Evolutionary conservation across 371 early-diverging fungal genomes (phyloP).

Genomic region (Blakeslea trispora): DNA sequence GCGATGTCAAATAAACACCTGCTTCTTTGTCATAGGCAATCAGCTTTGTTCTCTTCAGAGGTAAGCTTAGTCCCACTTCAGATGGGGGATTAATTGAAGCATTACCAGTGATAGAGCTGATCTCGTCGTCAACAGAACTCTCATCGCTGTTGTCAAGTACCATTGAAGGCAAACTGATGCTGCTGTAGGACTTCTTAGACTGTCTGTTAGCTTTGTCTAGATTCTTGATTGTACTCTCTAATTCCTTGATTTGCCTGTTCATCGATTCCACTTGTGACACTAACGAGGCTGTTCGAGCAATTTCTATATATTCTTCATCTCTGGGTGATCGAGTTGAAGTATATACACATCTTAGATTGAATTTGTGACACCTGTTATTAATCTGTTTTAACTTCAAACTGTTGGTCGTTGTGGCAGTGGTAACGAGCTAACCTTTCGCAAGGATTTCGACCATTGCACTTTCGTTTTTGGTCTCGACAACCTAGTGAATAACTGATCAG

Average conservation of each 20-base stretch:
- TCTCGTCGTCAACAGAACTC: constrained; percentile 13
- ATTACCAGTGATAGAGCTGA: constrained; percentile 5
- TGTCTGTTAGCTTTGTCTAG: background rate
- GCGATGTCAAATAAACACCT: constrained; percentile 1
- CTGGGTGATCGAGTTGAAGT: constrained; percentile 24
- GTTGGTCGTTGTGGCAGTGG: too few species aligned
- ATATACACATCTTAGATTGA: constrained; percentile 33
- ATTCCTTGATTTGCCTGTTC: constrained; percentile 20
- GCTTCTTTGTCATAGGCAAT: constrained; percentile 2
- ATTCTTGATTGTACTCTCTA: constrained; percentile 19
- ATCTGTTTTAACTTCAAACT: too few species aligned
- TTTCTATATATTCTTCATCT: constrained; percentile 34
- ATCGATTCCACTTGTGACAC: constrained; percentile 19
- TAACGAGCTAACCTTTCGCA: constrained; percentile 32
- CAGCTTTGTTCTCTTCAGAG: constrained; percentile 9
- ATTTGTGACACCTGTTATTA: constrained; percentile 27
- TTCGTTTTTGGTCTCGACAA: constrained; percentile 44
- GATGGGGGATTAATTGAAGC: constrained; percentile 1
- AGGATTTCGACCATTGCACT: constrained; percentile 33
- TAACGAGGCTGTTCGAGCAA: constrained; percentile 21
- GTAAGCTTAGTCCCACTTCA: background rate
- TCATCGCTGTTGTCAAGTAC: constrained; percentile 9
- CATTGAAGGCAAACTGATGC: constrained; percentile 6
- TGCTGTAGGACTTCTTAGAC: background rate
- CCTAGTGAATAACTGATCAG: constrained; percentile 15